These are phyloP conservation scores for Phyllosticta paracitricarpa DNA, from an alignment of 2,329 filamentous ascomycete species.

Conservation along the genomic window DNA sequence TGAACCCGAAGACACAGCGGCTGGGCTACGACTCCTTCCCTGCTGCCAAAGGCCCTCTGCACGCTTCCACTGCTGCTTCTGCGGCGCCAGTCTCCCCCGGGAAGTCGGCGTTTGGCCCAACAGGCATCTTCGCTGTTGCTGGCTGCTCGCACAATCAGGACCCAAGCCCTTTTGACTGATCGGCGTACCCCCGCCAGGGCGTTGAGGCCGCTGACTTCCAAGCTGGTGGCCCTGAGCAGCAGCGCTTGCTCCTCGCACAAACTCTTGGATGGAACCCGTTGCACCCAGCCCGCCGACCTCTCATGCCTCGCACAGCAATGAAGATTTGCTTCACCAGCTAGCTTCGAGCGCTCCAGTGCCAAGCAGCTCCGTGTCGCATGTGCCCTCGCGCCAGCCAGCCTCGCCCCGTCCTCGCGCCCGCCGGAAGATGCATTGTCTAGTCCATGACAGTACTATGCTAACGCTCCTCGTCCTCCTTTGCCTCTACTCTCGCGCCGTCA, in stretches of 20 bases:
- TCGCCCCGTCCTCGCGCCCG: conserved; percentile 1
- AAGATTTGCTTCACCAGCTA: background rate
- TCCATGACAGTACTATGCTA: background rate
- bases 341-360: conserved; percentile 3
- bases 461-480: background rate
- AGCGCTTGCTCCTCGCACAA: background rate
- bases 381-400: background rate
- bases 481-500: background rate
- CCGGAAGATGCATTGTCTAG: conserved; percentile 2
- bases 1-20: background rate
- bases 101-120: background rate
- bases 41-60: background rate
- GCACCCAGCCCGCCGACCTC: background rate
- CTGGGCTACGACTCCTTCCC: background rate
- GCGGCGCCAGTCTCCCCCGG: background rate
- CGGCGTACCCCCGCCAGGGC: conserved; percentile 5
- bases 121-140: conserved; percentile 8
- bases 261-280: conserved; percentile 7
- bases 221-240: conserved; percentile 2
- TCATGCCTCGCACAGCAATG: background rate
- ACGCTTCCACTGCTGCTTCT: background rate
- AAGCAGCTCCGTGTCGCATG: background rate
- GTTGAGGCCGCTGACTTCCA: background rate
- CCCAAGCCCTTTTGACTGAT: background rate
- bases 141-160: background rate